Base-by-base conservation (phyloP, 2,329 filamentous ascomycete genomes). In the Neofusicoccum kwambonambiense region DNA sequence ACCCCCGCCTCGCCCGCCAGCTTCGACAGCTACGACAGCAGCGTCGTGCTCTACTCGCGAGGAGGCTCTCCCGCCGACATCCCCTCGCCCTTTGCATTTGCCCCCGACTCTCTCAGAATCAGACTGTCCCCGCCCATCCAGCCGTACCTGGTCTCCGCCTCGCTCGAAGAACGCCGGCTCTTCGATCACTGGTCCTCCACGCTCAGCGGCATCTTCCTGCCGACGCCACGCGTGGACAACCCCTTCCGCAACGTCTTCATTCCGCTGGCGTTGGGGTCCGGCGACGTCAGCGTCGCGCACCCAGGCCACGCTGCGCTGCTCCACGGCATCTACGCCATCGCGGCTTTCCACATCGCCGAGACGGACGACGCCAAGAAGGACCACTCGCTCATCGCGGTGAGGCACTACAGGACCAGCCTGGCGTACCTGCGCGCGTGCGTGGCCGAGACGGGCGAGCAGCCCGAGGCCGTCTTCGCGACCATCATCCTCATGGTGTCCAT, bases 271-370 rank as follows among this genome's bases (percentile, higher is more conserved):
- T 19, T 64, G n/a, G 51, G 52, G 19, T 49, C 51, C 1, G 52
- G 62, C 13, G 52, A 58, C 13, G 12, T 58, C 1, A 27, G 42
- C 13, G 37, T 34, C 3, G 19, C 50, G 5, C 42, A 54, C 11
- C 62, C 62, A 11, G 62, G 62, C 50, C 51, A 57, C 34, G 62
- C 62, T n/a, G 51, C 62, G 1, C 52, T 64, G 0, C 44, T 64
- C 9, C 62, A 64, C 44, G n/a, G 44, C 12, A 64, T 64, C 42
- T 64, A 64, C 19, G 62, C 62, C 52, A 58, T 64, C 4, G 44
- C 62, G 2, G 62, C 62, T 19, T 58, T 57, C 44, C 62, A 64
- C 45, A 49, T 64, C n/a, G 62, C 51, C 22, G 62, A 64, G 52
- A 44, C 19, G 15, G 51, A 56, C 34, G 12, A 15, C 7, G 17